Conservation (phyloP, 305 asterid species). For the Caryopteris hybrid region DNA sequence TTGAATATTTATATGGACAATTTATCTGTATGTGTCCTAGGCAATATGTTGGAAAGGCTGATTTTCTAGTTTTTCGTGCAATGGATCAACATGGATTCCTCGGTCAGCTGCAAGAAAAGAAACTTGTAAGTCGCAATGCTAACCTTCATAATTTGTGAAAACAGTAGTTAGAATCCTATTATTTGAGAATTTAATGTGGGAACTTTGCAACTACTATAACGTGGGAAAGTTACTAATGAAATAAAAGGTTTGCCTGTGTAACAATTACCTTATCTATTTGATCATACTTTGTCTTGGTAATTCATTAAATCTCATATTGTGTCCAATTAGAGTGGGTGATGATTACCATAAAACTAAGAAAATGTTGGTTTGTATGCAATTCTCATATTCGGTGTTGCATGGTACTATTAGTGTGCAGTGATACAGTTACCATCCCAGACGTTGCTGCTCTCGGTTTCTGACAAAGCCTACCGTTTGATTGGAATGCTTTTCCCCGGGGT, state of each 20-base stretch:
- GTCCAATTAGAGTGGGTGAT: not conserved
- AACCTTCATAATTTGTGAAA: not conserved
- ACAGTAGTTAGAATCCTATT: not conserved
- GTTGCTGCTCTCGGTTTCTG: conserved; percentile 88
- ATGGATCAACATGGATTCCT: conserved; percentile 99
- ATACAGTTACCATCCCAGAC: conserved; percentile 97
- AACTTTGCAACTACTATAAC: not conserved
- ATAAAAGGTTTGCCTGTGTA: not conserved
- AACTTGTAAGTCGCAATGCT: conserved; percentile 67
- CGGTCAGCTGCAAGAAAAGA: conserved; percentile 98
- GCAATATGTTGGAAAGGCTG: conserved; percentile 97
- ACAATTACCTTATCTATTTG: not conserved
- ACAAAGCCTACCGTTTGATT: conserved; percentile 87
- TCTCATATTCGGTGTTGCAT: conserved; percentile 11
- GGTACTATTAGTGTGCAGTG: conserved; percentile 75
- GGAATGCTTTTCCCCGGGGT: conserved; percentile 99
- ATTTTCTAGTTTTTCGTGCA: conserved; percentile 94
- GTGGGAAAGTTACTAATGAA: not conserved
- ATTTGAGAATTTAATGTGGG: not conserved
- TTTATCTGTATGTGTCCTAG: conserved; percentile 28
- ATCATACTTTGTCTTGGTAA: not conserved
- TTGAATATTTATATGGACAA: not conserved
- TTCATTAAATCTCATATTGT: not conserved
- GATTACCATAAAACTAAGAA: not conserved
- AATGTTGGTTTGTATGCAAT: not conserved